Evolutionary conservation across 1,284 basidiomycete genomes (phyloP), one percentile per base, ranked within the genome.

Genomic region (Sparassis latifolia): DNA sequence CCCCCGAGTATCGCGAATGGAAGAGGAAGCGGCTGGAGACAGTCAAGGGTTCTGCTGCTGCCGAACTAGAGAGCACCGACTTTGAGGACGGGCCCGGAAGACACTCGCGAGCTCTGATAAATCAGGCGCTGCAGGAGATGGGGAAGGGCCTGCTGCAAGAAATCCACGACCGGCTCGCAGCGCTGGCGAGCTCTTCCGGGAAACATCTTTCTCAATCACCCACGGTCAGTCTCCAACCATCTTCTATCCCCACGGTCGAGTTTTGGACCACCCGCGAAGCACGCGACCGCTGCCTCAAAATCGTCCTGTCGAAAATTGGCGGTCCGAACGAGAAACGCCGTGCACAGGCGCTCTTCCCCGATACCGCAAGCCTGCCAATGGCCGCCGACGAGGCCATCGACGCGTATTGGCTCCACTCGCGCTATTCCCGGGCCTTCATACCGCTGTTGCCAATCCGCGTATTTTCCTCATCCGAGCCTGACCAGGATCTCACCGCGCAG

Each of bases 261-360:
- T 90, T 92, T 54, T 93, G 88, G 86, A 84, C 88, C 1, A 92
- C 89, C 0, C 65, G 66, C 2, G 86, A 90, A 61, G 88, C 88
- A 1, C 76, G 81, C 37, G 77, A 79, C 48, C 77, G 87, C 3
- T 86, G 80, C 58, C 65, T 83, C 10, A 73, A 79, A 31, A 90
- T 90, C 48, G 80, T 89, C 3, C 53, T 62, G 0, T 70, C 72
- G 10, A 89, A 84, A 62, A 86, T 89, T 35, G 87, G 86, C 1
- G 86, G 86, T 1, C 67, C 71, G 3, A 70, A 67, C 51, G 87
- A 89, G 64, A 79, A 73, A 52, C 69, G 74, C 28, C 73, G 87
- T 28, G 80, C 78, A 0, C 66, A 70, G 31, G 82, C 79, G 0
- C 64, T 89, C 32, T 81, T 89, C 54, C 31, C 38, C 6, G 35